These are phyloP conservation scores for Pulveroboletus sp. DNA, from an alignment of 768 basidiomycete genomes.

Conservation along the genomic window DNA sequence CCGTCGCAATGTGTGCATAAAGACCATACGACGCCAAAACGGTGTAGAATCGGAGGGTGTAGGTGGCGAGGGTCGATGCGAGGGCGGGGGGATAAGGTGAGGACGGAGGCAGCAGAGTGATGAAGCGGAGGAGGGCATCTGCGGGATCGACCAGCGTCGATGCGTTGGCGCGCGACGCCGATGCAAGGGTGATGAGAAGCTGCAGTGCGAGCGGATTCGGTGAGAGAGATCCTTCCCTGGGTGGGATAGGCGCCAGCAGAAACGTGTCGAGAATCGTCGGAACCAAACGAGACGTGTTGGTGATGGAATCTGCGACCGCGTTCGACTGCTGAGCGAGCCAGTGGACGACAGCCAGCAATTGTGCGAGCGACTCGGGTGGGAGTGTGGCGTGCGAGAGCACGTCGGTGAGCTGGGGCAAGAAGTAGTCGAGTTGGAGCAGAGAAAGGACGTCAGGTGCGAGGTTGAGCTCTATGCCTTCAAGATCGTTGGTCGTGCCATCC, in stretches of 20 bases:
- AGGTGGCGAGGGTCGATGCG: constrained; percentile 47
- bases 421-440: constrained; percentile 33
- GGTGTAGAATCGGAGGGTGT: constrained; percentile 62
- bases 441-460: constrained; percentile 19
- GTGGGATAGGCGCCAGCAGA: constrained; percentile 51
- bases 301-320: constrained; percentile 48
- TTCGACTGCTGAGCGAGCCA: constrained; percentile 62
- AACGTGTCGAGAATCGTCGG: constrained; percentile 52
- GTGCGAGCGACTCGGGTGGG: constrained; percentile 47
- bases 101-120: constrained; percentile 52
- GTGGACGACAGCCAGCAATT: constrained; percentile 57
- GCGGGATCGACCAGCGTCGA: constrained; percentile 50
- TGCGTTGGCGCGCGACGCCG: constrained; percentile 70
- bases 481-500: constrained; percentile 34
- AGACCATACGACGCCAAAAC: constrained; percentile 77
- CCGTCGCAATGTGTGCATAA: constrained; percentile 63
- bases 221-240: constrained; percentile 24
- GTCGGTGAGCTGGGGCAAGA: constrained; percentile 51
- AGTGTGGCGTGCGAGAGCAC: constrained; percentile 40
- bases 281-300: constrained; percentile 51
- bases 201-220: constrained; percentile 52
- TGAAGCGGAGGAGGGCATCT: constrained; percentile 71
- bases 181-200: constrained; percentile 55
- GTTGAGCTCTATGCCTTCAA: constrained; percentile 45
- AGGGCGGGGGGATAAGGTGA: constrained; percentile 36